Percentiles rank a stretch among this genome's conserved stretches.
These are phyloP conservation scores for Cladorrhinum sp. DNA, from an alignment of 2,329 filamentous ascomycete species.

Conservation along the genomic window DNA sequence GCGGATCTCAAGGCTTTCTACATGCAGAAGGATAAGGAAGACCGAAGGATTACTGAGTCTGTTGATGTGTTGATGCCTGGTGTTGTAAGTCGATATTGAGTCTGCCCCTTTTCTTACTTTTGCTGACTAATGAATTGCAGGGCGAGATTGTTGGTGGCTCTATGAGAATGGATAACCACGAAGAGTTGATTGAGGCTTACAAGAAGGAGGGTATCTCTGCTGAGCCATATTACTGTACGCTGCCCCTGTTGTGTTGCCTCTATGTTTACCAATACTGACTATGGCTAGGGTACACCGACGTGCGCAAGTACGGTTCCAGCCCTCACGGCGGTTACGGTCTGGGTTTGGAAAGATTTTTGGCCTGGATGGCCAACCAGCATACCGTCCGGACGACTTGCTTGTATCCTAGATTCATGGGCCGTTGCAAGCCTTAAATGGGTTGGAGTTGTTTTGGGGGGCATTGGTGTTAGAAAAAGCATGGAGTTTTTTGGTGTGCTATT, in stretches of 20 bases:
- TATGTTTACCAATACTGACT: not conserved
- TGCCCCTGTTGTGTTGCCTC: slow-evolving; percentile 18
- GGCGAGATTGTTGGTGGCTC: slow-evolving; percentile 95
- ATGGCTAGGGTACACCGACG: slow-evolving; percentile 79
- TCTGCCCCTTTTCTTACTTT: not conserved
- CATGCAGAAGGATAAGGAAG: slow-evolving; percentile 84
- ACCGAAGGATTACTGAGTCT: slow-evolving; percentile 83
- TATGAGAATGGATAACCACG: slow-evolving; percentile 92
- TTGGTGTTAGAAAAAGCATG: not conserved
- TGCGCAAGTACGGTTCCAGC: slow-evolving; percentile 91
- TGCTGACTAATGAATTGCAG: not conserved
- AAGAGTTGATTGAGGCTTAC: slow-evolving; percentile 86
- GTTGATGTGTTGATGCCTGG: slow-evolving; percentile 62
- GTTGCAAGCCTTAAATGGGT: slow-evolving; percentile 68
- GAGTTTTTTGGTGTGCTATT: slow-evolving; percentile 1
- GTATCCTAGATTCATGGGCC: slow-evolving; percentile 77
- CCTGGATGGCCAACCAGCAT: slow-evolving; percentile 62
- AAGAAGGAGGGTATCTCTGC: slow-evolving; percentile 78
- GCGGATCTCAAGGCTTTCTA: slow-evolving; percentile 98
- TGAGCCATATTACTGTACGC: slow-evolving; percentile 23
- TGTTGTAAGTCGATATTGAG: not conserved
- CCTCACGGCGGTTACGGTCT: slow-evolving; percentile 93
- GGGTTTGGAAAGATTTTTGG: slow-evolving; percentile 77
- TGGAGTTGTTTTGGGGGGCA: not conserved
- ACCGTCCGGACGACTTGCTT: slow-evolving; percentile 66